Conservation (phyloP, 257 asterid species). For the Plantago ovata region DNA sequence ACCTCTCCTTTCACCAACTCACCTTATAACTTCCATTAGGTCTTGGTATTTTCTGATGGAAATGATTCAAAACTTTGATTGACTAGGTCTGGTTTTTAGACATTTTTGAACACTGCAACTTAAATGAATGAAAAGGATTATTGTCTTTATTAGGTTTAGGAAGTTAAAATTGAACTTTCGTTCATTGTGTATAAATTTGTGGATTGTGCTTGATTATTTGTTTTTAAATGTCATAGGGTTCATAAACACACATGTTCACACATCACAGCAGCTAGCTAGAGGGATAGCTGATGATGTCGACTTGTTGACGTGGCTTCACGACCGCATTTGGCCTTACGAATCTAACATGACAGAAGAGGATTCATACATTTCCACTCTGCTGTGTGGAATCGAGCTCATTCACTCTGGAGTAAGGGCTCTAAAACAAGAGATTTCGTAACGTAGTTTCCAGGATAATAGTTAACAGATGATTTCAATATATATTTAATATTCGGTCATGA, state of each 20-base stretch:
- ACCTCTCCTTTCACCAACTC: too few relatives aligned
- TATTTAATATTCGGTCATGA: background rate
- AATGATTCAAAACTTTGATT: too few relatives aligned
- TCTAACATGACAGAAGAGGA: constrained; percentile 68
- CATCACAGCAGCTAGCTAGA: constrained; percentile 75
- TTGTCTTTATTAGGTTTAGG: too few relatives aligned
- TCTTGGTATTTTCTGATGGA: too few relatives aligned
- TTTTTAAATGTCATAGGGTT: constrained; percentile 30
- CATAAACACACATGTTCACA: constrained; percentile 77
- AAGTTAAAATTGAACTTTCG: background rate
- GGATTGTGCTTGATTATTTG: background rate
- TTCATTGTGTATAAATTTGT: background rate
- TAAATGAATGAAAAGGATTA: too few relatives aligned
- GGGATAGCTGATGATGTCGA: constrained; percentile 82
- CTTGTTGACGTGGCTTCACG: constrained; percentile 78
- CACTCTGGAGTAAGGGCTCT: constrained; percentile 62
- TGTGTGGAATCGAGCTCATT: constrained; percentile 82
- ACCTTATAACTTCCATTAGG: too few relatives aligned
- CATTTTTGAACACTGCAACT: too few relatives aligned
- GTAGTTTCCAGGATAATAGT: background rate
- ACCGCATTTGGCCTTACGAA: constrained; percentile 81
- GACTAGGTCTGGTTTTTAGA: too few relatives aligned
- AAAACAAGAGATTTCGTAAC: background rate
- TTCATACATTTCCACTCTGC: constrained; percentile 68
- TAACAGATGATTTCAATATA: too few relatives aligned